Conservation (phyloP, 2,329 filamentous ascomycete species). For the Rhinocladiella mackenziei region DNA sequence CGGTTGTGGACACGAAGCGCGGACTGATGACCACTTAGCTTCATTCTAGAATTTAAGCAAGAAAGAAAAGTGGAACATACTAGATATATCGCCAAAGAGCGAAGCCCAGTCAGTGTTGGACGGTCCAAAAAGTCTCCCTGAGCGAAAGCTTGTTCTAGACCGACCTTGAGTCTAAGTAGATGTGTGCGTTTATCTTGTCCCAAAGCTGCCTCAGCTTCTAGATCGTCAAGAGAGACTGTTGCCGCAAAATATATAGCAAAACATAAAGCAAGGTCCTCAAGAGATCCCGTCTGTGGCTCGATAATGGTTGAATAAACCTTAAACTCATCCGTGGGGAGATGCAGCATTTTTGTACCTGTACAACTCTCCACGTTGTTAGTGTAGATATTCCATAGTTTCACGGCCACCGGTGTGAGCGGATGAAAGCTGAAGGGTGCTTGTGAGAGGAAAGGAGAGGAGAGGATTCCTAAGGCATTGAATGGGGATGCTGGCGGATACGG, state of each 20-base stretch:
- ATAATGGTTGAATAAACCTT: conserved; percentile 9
- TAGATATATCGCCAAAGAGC: conserved; percentile 23
- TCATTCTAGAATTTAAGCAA: neutral
- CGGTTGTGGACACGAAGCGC: conserved; percentile 14
- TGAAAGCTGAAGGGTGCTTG: conserved; percentile 3
- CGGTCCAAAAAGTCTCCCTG: conserved; percentile 17
- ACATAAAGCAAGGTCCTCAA: conserved; percentile 17
- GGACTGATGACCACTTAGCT: conserved; percentile 10
- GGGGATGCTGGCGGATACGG: conserved; percentile 2
- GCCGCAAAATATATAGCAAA: conserved; percentile 20
- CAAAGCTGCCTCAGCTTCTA: conserved; percentile 9
- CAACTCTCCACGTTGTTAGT: conserved; percentile 18
- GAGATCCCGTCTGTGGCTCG: conserved; percentile 10
- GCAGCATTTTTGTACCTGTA: conserved; percentile 13
- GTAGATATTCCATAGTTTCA: conserved; percentile 21
- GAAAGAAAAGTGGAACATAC: conserved; percentile 9
- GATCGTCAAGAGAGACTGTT: conserved; percentile 12
- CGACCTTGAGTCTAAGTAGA: conserved; percentile 15
- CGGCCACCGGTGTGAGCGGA: conserved; percentile 9
- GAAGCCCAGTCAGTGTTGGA: conserved; percentile 18
- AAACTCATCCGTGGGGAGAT: conserved; percentile 10
- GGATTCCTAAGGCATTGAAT: conserved; percentile 6
- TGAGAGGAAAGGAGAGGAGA: conserved; percentile 5
- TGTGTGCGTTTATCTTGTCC: conserved; percentile 3
- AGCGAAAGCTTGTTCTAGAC: conserved; percentile 17